Base-by-base conservation (phyloP, 2,329 filamentous ascomycete species). In the Fusarium palustre region DNA sequence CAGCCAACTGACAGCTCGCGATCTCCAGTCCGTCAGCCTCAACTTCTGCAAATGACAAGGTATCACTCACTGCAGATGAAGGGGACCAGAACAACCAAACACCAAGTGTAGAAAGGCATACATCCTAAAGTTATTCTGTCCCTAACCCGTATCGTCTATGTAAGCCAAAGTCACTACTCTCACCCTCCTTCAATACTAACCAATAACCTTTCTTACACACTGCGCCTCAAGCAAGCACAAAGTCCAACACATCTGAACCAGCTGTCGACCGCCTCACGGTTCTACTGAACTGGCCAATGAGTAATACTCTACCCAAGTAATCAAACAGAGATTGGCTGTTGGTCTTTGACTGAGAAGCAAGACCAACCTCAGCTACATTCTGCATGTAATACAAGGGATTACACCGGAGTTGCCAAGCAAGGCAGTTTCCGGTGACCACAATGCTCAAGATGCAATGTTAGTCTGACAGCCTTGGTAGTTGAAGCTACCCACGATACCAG, bases 21-120 rank as follows among this genome's bases (percentile, higher is more conserved):
- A 65, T 60, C 60, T n/a, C 64, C 24, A 39, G 22, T 39, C 39
- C 47, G 54, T 65, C 62, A 66, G 61, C 61, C 62, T 65, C 54
- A 66, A 48, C n/a, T 60, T 33, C n/a, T 41, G 28, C 16, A 34
- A 55, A 41, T 28, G 20, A 33, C 33, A 55, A 22, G 42, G 63
- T 61, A 20, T 45, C 62, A 47, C 62, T 45, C 62, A 47, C 62
- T 22, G 15, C 45, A 66, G 45, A 41, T 34, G 39, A 65, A 43
- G 31, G 42, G 33, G 41, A 39, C 38, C 53, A 47, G 36, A 42
- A 24, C 61, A 60, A 60, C 42, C 47, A 45, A 22, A 16, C 13
- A 24, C 22, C 15, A 20, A 47, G 24, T 48, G 46, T 18, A 39
- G 18, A 65, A 45, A 31, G 9, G 15, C 1, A 16, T 45, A 20